phyloP scores from a whole-genome alignment of 306 rosid genomes.

The Dalbergia oliveri region DNA sequence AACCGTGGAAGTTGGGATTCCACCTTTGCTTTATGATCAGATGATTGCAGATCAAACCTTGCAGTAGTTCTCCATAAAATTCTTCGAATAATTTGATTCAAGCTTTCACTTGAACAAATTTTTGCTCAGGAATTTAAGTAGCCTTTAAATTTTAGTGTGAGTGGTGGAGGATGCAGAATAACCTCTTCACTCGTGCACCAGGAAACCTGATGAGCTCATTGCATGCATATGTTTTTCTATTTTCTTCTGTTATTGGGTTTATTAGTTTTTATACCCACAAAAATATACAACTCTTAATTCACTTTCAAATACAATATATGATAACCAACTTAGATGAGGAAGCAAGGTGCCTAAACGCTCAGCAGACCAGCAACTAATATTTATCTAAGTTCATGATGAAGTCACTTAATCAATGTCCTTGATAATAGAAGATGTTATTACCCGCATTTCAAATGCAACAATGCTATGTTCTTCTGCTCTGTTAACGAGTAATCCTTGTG shows the following conservation, averaged over 20 bases:
- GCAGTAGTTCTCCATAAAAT: constrained; percentile 19
- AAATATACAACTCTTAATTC: background rate
- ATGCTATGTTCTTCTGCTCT: background rate
- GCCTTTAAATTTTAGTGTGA: background rate
- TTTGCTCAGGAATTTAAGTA: background rate
- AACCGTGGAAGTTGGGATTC: constrained; percentile 47
- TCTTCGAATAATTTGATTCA: background rate
- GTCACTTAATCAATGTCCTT: background rate
- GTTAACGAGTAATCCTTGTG: too few relatives aligned
- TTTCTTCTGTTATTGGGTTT: too few relatives aligned
- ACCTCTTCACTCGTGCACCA: background rate
- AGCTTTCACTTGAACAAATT: background rate
- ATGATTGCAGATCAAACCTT: constrained; percentile 14
- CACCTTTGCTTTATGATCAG: constrained; percentile 48
- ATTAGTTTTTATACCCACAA: background rate
- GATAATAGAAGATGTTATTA: background rate
- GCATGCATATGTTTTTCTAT: background rate
- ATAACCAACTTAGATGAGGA: background rate
- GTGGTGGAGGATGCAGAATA: background rate
- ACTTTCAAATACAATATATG: constrained; percentile 15
- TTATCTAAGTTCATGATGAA: background rate
- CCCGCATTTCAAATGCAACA: background rate
- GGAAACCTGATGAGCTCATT: background rate
- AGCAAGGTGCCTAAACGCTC: background rate
- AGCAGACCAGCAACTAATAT: background rate